Evolutionary conservation across 208 protist genomes (phyloP), one percentile per base, ranked within the genome.

Genomic region (Naegleria lovaniensis): DNA sequence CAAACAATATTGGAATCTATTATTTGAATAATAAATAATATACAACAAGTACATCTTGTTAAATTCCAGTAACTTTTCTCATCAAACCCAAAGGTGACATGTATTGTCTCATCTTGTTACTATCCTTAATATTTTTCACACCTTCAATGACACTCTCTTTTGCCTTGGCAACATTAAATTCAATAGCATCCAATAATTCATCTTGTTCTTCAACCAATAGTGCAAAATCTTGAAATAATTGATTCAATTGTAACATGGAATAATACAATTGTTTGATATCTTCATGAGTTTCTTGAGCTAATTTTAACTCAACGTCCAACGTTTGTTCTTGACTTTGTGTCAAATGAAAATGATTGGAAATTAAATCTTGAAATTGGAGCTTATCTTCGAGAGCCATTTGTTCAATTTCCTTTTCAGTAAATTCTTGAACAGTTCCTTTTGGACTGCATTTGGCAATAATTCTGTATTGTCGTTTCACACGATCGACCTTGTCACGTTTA

Each of bases 171-270:
- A 90, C 48, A 58, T 90, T 90, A 22, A 76, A 19, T 90, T 58
- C 88, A 90, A 90, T 58, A 13, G 29, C 39, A 25, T 90, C 88
- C 13, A 90, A 39, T 55, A 90, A 55, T 33, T 90, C 88, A 59
- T 84, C 75, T 58, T 90, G 88, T 0, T 51, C 5, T 38, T 33
- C 52, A 15, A 90, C 52, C 3, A 90, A 16, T 76, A 7, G 0
- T 6, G 88, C 88, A 25, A 90, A 59, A 58, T 67, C 48, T 40
- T 59, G 16, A 76, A 90, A 90, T 25, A 90, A 38, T 36, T 84
- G 41, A 40, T 90, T 22, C 5, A 90, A 39, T 38, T 90, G 38
- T 33, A 25, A 36, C 40, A 90, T 39, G 16, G 25, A 33, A 39
- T 9, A 1, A 0, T 90, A 39, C 9, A 90, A 58, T 41, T 76